Base-by-base conservation (phyloP, 192 early-diverging fungal genomes). In the Podila clonocystis region DNA sequence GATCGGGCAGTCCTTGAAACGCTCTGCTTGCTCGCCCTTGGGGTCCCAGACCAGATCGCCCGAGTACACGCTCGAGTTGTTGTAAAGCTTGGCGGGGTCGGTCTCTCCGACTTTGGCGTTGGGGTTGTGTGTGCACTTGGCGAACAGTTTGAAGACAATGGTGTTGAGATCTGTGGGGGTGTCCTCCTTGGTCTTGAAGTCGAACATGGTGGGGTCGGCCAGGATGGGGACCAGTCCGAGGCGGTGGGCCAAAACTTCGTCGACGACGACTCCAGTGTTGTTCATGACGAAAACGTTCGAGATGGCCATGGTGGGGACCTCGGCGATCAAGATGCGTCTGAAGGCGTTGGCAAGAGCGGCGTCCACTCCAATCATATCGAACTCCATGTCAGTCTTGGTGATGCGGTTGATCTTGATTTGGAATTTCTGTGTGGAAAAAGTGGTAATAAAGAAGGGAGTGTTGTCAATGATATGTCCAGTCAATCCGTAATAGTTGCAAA, bases 241-340 rank as follows among this genome's bases (percentile, higher is more conserved):
- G 29, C 97, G 91, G 63, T 97, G 96, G 19, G 97, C 93, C 50
- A 98, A 73, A 8, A 99, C 89, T 82, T 99, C 97, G 82, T 99
- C 97, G 60, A 94, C 92, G 70, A 99, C 89, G 49, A 99, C 88
- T 2, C 91, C 91, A 2, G 93, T 96, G 87, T 98, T 97, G 87
- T 97, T 94, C 83, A 92, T 87, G 52, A 98, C 87, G 80, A 91
- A 99, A 26, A 98, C 96, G 24, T 93, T 90, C 76, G 98, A 96
- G 57, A 98, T 97, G 5, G 97, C 97, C 97, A 99, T 96, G 1
- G 97, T 97, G 20, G 97, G 97, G 20, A 99, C 93, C 85, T 99
- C 97, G 3, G 96, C 95, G 72, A 99, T 94, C 89, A 99, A 74
- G 48, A 97, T 94, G 52, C 97, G 82, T 45, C 97, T 89, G 76